Percentiles rank a stretch among this genome's conserved stretches.
Conservation (phyloP, 2,329 filamentous ascomycete species). For the Trichoderma lentiforme region DNA sequence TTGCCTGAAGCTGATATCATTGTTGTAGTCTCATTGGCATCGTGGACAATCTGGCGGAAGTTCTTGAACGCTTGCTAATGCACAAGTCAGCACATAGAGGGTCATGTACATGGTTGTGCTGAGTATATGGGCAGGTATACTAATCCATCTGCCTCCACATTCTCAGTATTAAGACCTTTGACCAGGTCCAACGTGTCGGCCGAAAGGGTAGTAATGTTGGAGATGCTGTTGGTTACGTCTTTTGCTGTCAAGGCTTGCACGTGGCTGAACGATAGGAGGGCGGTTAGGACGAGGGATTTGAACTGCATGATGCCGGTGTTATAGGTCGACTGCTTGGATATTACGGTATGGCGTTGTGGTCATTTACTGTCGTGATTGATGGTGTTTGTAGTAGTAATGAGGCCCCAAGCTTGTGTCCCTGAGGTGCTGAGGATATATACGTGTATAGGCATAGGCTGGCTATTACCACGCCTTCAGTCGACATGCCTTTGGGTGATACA, state of each 20-base stretch:
- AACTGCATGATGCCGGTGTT: constrained; percentile 1
- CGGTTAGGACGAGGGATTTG: neutral
- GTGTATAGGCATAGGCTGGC: neutral
- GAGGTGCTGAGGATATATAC: neutral
- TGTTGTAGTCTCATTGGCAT: neutral
- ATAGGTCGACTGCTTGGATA: neutral
- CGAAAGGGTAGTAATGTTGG: neutral
- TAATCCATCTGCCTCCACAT: neutral
- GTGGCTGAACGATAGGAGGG: neutral
- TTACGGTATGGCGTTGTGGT: neutral
- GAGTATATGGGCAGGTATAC: neutral
- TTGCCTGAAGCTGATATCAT: neutral
- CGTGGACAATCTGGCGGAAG: neutral
- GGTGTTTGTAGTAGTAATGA: neutral
- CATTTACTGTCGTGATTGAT: neutral
- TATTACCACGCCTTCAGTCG: neutral
- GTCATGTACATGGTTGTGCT: neutral
- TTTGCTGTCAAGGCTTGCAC: neutral
- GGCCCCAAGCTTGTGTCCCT: neutral
- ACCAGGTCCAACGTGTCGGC: neutral
- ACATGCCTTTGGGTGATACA: neutral
- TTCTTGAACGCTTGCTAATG: neutral
- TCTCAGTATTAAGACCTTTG: neutral
- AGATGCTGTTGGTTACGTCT: neutral
- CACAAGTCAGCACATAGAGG: neutral